Evolutionary conservation across 2,329 filamentous ascomycete species (phyloP).

Genomic region (Beauveria medogensis): DNA sequence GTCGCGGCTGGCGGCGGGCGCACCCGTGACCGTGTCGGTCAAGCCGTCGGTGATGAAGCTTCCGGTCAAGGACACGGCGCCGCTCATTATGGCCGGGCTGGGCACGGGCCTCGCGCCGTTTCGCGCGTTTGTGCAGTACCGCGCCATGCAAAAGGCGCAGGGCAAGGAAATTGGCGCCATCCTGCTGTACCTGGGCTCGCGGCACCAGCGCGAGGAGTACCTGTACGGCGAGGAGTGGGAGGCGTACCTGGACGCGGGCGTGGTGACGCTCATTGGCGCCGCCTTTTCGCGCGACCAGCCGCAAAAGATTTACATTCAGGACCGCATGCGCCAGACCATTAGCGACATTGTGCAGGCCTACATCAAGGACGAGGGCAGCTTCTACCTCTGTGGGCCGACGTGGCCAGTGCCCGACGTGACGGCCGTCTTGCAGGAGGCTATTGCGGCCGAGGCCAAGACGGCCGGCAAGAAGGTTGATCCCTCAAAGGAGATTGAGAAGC

Average conservation of each 20-base stretch:
- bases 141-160: conserved; percentile 94
- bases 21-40: conserved; percentile 81
- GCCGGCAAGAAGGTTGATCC: conserved; percentile 74
- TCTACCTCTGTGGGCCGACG: conserved; percentile 96
- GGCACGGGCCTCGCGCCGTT: conserved; percentile 97
- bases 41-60: conserved; percentile 99
- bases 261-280: conserved; percentile 86
- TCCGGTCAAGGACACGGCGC: conserved; percentile 76
- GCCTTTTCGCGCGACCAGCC: conserved; percentile 96
- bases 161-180: conserved; percentile 92
- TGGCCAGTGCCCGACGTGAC: conserved; percentile 98
- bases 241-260: conserved; percentile 88
- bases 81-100: conserved; percentile 98
- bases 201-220: conserved; percentile 97
- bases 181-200: conserved; percentile 91
- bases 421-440: conserved; percentile 85
- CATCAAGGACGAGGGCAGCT: conserved; percentile 77
- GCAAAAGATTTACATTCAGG: conserved; percentile 99
- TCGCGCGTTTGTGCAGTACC: conserved; percentile 97
- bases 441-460: conserved; percentile 63
- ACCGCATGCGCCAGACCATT: conserved; percentile 87
- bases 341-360: conserved; percentile 78
- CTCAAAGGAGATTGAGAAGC: conserved; percentile 85
- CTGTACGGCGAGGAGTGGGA: conserved; percentile 99
- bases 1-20: conserved; percentile 63